Conservation (phyloP, 2,329 filamentous ascomycete species). For the Trichoderma cornu-damae region DNA sequence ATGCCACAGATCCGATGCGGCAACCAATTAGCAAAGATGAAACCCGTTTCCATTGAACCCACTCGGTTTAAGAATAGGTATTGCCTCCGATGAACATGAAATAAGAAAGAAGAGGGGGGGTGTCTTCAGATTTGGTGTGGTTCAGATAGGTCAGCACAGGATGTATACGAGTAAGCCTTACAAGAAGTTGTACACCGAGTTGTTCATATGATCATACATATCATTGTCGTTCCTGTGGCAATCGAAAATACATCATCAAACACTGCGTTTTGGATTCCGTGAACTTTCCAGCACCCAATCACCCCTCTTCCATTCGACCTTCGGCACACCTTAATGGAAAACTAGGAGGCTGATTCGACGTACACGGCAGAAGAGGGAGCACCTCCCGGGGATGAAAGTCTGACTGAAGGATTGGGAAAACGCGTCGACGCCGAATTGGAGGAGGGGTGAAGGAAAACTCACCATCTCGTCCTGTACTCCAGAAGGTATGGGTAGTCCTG, state of each 20-base stretch:
- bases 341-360: neutral
- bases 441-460: constrained; percentile 23
- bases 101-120: neutral
- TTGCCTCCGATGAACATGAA: neutral
- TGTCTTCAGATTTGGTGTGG: neutral
- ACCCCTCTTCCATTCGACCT: no score
- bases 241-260: constrained; percentile 16
- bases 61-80: neutral
- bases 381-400: neutral
- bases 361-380: neutral
- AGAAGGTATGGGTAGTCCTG: constrained; percentile 72
- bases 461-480: constrained; percentile 87
- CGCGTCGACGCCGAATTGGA: neutral
- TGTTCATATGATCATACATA: constrained; percentile 94
- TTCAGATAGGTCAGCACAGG: neutral
- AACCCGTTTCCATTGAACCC: neutral
- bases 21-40: neutral
- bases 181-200: constrained; percentile 79
- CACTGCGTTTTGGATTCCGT: neutral
- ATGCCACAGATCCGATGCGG: neutral
- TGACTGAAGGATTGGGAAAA: neutral
- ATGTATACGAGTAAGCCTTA: constrained; percentile 33
- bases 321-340: neutral
- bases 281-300: neutral
- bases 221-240: constrained; percentile 76